Conservation (phyloP, 345 rosid species). For the Hibiscus tridactylites region DNA sequence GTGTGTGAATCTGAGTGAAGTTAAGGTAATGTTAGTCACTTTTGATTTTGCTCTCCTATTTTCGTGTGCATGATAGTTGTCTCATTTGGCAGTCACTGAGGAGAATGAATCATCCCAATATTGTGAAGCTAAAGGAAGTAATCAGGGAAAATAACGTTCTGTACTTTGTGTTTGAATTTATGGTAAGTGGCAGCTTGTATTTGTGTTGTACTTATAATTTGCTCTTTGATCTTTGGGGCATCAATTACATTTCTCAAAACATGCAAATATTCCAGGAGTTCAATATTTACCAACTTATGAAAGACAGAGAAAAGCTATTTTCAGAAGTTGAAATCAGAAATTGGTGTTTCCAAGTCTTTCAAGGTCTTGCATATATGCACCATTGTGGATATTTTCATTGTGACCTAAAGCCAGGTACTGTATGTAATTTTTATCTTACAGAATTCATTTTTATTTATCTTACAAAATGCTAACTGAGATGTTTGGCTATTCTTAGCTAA, state of each 20-base stretch:
- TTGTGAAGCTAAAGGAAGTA: slow-evolving; percentile 96
- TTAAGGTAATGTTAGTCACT: slow-evolving; percentile 47
- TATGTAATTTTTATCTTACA: background rate
- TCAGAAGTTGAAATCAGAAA: slow-evolving; percentile 74
- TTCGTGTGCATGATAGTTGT: background rate
- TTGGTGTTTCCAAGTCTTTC: slow-evolving; percentile 96
- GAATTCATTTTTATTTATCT: background rate
- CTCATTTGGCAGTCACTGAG: slow-evolving; percentile 52
- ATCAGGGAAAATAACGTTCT: slow-evolving; percentile 80
- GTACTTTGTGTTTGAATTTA: slow-evolving; percentile 87
- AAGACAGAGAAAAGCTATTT: slow-evolving; percentile 62
- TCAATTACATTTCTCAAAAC: background rate
- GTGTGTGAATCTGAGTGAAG: slow-evolving; percentile 88
- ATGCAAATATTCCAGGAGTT: slow-evolving; percentile 45
- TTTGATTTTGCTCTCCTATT: background rate
- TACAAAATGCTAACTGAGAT: too few species aligned
- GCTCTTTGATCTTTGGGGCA: background rate
- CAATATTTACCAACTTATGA: slow-evolving; percentile 90
- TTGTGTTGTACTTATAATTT: background rate
- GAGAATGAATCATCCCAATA: slow-evolving; percentile 87
- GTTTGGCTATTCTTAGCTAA: too few species aligned
- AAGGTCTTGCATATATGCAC: slow-evolving; percentile 92
- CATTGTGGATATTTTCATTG: slow-evolving; percentile 95
- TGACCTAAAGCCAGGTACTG: slow-evolving; percentile 96
- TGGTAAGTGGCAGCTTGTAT: slow-evolving; percentile 38